Percentiles rank a stretch among this genome's conserved stretches.
phyloP scores from a whole-genome alignment of 2,329 filamentous ascomycete genomes.

The Fusarium devonianum region DNA sequence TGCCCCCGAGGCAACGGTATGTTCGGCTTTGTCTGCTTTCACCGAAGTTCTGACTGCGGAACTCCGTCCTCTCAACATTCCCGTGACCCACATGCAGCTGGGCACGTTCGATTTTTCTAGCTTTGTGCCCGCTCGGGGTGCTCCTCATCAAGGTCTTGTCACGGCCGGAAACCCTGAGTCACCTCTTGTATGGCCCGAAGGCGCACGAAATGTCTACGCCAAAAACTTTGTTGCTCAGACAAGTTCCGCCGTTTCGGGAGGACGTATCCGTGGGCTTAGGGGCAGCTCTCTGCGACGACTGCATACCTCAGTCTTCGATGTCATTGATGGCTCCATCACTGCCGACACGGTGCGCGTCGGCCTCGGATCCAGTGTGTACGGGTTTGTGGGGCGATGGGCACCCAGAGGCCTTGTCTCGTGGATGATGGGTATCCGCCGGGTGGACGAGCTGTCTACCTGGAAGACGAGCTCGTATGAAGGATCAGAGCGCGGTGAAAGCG shows the following conservation, averaged over 20 bases:
- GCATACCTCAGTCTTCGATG: constrained; percentile 89
- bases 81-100: constrained; percentile 86
- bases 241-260: constrained; percentile 62
- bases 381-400: constrained; percentile 81
- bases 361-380: constrained; percentile 83
- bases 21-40: constrained; percentile 85
- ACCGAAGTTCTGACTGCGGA: constrained; percentile 82
- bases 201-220: constrained; percentile 66
- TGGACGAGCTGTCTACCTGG: constrained; percentile 64
- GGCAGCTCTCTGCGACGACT: constrained; percentile 80
- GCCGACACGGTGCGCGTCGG: constrained; percentile 78
- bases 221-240: constrained; percentile 66
- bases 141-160: constrained; percentile 48
- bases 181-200: constrained; percentile 68
- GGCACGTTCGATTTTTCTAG: constrained; percentile 87
- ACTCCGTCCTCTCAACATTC: constrained; percentile 75
- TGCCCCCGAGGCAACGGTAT: constrained; percentile 85
- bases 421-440: constrained; percentile 84
- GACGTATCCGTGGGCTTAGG: constrained; percentile 64
- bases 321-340: constrained; percentile 72
- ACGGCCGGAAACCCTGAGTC: constrained; percentile 55
- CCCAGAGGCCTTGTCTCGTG: constrained; percentile 82
- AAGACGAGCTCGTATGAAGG: constrained; percentile 54
- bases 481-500: constrained; percentile 47
- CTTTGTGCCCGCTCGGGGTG: constrained; percentile 59